phyloP scores from a whole-genome alignment of 352 stramenopile species.

The Pythium dissotocum region DNA sequence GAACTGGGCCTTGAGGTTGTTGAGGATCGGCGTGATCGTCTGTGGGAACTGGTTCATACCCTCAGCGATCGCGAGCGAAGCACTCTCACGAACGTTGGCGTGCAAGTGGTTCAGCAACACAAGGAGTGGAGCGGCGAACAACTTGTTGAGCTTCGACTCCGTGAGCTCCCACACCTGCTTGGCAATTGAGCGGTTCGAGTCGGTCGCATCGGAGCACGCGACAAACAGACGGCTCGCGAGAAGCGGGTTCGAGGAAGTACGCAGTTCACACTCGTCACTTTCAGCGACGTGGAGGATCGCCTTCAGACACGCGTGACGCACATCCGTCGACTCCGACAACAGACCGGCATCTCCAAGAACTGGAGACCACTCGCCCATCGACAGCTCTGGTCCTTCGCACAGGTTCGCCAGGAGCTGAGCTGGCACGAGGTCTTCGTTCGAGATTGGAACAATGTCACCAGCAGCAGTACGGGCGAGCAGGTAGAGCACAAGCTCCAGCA shows the following conservation, averaged over 20 bases:
- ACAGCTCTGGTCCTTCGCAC: slow-evolving; percentile 58
- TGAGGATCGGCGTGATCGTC: slow-evolving; percentile 62
- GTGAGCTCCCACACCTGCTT: slow-evolving; percentile 67
- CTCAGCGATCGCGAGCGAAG: slow-evolving; percentile 72
- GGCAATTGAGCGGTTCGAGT: slow-evolving; percentile 58
- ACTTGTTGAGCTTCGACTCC: slow-evolving; percentile 45
- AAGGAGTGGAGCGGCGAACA: slow-evolving; percentile 67
- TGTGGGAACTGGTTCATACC: slow-evolving; percentile 83
- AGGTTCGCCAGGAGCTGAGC: slow-evolving; percentile 57
- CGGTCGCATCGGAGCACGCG: slow-evolving; percentile 62
- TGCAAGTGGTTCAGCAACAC: slow-evolving; percentile 76
- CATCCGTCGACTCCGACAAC: slow-evolving; percentile 56
- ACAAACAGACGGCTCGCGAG: slow-evolving; percentile 67
- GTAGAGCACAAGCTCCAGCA: slow-evolving; percentile 71
- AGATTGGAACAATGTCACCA: slow-evolving; percentile 55
- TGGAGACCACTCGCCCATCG: slow-evolving; percentile 59
- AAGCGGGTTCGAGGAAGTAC: slow-evolving; percentile 32
- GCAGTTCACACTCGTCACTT: slow-evolving; percentile 53
- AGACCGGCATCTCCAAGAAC: slow-evolving; percentile 70
- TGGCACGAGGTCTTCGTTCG: slow-evolving; percentile 60
- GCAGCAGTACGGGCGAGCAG: slow-evolving; percentile 59
- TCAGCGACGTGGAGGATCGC: slow-evolving; percentile 63
- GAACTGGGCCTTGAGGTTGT: slow-evolving; percentile 74
- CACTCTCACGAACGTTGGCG: slow-evolving; percentile 75
- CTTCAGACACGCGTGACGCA: slow-evolving; percentile 58